phyloP scores from a whole-genome alignment of 2,329 filamentous ascomycete species.

The Ambrosiella beaveri region DNA sequence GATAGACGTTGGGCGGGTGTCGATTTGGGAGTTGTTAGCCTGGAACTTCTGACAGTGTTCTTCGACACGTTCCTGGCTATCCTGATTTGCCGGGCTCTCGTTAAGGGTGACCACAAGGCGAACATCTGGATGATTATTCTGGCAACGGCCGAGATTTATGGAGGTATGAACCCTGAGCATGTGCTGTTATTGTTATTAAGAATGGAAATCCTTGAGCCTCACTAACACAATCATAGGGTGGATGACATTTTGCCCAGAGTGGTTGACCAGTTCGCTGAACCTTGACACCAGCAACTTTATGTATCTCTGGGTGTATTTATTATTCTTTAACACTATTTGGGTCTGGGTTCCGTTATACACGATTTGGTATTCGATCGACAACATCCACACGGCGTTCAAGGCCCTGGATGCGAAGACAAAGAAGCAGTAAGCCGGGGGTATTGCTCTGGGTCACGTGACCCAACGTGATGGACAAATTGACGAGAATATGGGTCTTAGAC shows the following conservation, averaged over 20 bases:
- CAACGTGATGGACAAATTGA: too few relatives aligned
- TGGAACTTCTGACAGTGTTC: slow-evolving; percentile 49
- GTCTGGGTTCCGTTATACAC: slow-evolving; percentile 45
- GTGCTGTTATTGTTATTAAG: neutral
- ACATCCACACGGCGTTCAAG: slow-evolving; percentile 38
- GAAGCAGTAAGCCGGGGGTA: neutral
- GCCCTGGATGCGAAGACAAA: slow-evolving; percentile 18
- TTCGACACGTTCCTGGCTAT: slow-evolving; percentile 42
- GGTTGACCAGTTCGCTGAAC: slow-evolving; percentile 44
- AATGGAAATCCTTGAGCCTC: neutral
- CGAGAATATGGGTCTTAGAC: too few relatives aligned
- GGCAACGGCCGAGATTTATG: slow-evolving; percentile 49
- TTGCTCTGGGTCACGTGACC: too few relatives aligned
- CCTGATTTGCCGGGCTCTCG: slow-evolving; percentile 43
- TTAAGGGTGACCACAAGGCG: slow-evolving; percentile 33
- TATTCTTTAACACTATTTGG: slow-evolving; percentile 55
- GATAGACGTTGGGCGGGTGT: slow-evolving; percentile 46
- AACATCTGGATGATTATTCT: slow-evolving; percentile 47
- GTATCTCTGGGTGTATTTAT: slow-evolving; percentile 49
- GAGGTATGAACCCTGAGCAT: slow-evolving; percentile 25
- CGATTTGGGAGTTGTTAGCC: slow-evolving; percentile 44
- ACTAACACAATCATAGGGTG: slow-evolving; percentile 28
- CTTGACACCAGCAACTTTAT: slow-evolving; percentile 50
- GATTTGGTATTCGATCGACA: slow-evolving; percentile 34
- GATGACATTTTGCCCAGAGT: slow-evolving; percentile 56